Conservation (phyloP, 169 alveolate species). For the Plasmodium inui region DNA sequence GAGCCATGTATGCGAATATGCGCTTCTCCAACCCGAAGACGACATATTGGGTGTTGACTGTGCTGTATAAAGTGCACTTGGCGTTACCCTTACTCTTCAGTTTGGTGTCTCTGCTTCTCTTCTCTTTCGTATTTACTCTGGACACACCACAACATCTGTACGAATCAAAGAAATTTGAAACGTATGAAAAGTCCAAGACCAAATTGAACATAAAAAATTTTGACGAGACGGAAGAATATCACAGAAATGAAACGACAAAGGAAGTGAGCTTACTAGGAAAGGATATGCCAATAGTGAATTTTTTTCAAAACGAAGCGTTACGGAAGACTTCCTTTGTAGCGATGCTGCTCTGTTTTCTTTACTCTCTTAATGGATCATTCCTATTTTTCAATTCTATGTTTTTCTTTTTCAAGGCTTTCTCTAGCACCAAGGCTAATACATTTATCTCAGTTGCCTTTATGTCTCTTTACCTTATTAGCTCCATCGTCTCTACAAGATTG, state of each 20-base stretch:
- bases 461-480: constrained; percentile 6
- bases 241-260: background rate
- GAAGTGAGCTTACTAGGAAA: constrained; percentile 30
- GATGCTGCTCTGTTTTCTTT: constrained; percentile 17
- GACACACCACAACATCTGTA: constrained; percentile 70
- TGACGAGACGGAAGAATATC: constrained; percentile 42
- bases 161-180: constrained; percentile 32
- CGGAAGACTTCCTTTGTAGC: constrained; percentile 5
- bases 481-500: background rate
- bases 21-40: background rate
- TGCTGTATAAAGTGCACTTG: constrained; percentile 27
- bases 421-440: constrained; percentile 8
- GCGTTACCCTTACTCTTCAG: constrained; percentile 30
- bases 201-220: constrained; percentile 4
- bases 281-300: constrained; percentile 15
- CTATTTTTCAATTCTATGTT: constrained; percentile 18
- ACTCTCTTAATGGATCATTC: constrained; percentile 34
- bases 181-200: constrained; percentile 21
- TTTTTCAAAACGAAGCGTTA: constrained; percentile 14
- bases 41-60: background rate
- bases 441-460: constrained; percentile 11
- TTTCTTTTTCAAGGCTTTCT: constrained; percentile 4
- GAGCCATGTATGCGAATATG: constrained; percentile 30
- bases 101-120: constrained; percentile 3
- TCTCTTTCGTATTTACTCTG: constrained; percentile 17